A percentile compares a stretch with the other conserved stretches of the same genome.
Evolutionary conservation across 805 yeast genomes (phyloP).

Genomic region (Wickerhamiella siamensis): DNA sequence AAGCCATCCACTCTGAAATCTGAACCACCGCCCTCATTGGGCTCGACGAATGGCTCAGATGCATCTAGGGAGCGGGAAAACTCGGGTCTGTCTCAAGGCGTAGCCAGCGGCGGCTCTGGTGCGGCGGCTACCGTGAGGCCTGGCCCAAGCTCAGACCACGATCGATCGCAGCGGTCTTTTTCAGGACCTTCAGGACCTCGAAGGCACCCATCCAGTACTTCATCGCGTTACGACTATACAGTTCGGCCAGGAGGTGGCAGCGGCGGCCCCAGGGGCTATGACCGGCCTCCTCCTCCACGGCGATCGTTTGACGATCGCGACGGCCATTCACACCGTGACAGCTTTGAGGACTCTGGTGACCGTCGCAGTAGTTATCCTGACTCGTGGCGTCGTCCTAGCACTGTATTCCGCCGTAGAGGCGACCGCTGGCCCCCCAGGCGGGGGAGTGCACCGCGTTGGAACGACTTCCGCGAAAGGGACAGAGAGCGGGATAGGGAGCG

Average conservation of each 20-base stretch:
- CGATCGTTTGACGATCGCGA: not conserved
- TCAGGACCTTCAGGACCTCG: not conserved
- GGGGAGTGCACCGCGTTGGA: not conserved
- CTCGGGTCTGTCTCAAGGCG: not conserved
- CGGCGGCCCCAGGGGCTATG: not conserved
- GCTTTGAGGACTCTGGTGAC: constrained; percentile 2
- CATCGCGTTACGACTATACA: not conserved
- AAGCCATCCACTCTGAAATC: not conserved
- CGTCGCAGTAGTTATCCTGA: constrained; percentile 1
- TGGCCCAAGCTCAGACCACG: not conserved
- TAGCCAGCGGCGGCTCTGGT: not conserved
- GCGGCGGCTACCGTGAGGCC: not conserved
- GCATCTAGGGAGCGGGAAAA: not conserved
- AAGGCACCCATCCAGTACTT: not conserved
- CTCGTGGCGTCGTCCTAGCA: not conserved
- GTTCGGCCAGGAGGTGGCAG: not conserved
- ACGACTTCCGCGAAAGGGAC: constrained; percentile 1
- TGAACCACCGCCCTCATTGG: constrained; percentile 1
- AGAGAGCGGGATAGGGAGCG: constrained; percentile 1
- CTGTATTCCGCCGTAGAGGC: not conserved
- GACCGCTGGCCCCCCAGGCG: not conserved
- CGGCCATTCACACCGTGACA: not conserved
- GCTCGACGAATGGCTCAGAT: not conserved
- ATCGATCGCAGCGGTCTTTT: not conserved
- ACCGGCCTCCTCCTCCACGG: not conserved